Evolutionary conservation across 2,329 filamentous ascomycete genomes (phyloP).

Genomic region (Colletotrichum melonis): DNA sequence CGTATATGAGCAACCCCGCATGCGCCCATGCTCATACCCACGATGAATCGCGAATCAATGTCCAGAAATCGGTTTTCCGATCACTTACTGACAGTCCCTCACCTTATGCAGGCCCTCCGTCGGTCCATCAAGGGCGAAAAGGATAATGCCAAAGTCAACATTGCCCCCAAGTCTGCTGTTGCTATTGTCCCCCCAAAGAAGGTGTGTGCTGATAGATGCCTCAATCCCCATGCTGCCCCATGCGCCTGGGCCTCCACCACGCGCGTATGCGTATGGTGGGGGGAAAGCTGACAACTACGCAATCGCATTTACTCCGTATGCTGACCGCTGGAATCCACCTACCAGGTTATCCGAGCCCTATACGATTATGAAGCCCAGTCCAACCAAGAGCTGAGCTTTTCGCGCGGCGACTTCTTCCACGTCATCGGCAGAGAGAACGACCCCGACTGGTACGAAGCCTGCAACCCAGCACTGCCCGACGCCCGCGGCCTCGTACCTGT

Average conservation of each 20-base stretch:
- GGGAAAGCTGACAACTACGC: background rate
- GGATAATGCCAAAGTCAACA: conserved; percentile 78
- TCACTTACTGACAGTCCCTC: conserved; percentile 54
- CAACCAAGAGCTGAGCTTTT: conserved; percentile 87
- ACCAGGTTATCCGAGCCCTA: conserved; percentile 93
- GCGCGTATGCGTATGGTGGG: background rate
- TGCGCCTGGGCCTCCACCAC: background rate
- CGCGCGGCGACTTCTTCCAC: conserved; percentile 96
- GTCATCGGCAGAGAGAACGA: conserved; percentile 97
- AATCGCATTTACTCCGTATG: conserved; percentile 5
- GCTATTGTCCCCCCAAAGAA: conserved; percentile 95
- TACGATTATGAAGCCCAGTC: conserved; percentile 89
- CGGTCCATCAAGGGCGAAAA: conserved; percentile 93
- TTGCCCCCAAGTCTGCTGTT: conserved; percentile 85
- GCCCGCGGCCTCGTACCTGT: conserved; percentile 94
- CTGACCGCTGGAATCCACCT: conserved; percentile 38
- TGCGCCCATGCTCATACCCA: conserved; percentile 36
- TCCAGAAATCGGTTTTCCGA: conserved; percentile 34
- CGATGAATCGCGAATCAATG: conserved; percentile 28
- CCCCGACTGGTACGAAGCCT: conserved; percentile 96
- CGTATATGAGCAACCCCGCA: conserved; percentile 29
- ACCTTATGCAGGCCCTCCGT: conserved; percentile 76
- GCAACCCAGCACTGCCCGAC: conserved; percentile 89
- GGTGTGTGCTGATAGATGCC: conserved; percentile 61
- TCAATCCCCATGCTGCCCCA: background rate